Base-by-base conservation (phyloP, 176 grass and related monocot genomes). In the Coix lacrymajobi region DNA sequence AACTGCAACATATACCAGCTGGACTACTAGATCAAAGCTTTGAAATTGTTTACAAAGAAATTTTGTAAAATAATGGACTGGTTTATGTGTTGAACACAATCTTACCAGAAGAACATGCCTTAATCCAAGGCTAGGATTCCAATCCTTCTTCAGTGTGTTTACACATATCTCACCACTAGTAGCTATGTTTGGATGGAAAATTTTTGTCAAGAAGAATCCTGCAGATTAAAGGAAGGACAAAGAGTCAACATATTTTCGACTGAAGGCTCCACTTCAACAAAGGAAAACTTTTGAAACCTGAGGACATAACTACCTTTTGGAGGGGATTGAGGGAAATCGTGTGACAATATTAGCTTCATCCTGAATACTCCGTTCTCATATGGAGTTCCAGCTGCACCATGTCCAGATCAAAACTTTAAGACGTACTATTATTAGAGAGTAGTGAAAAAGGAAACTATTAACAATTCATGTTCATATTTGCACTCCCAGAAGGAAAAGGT, bases 161-260 rank as follows among this genome's bases (percentile, higher is more conserved):
- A 99, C 91, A 90, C 96, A 99, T 73, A 98, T 96, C 85, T 98
- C 93, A 37, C 93, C 96, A 76, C 87, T 89, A 63, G 87, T 91
- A 70, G 96, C 87, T 85, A 98, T 96, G 79, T 98, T 93, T 30
- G 96, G 96, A 88, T 98, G 96, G 73, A 98, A 98, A 75, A 97
- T 92, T 85, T 94, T 94, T 14, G 88, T 94, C 29, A 94, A 46
- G 66, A 94, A 97, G 75, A 89, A 97, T 37, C 95, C 95, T 97
- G 79, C 43, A 89, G n/a, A 78, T 88, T 10, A 80, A 80, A 51
- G 7, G 25, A 8, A 32, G 19, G 19, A 14, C 41, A 51, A 10
- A 36, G 52, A 41, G 40, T 20, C 2, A 83, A 54, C 48, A 79
- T 4, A 43, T 24, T 81, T 81, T 40, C 19, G 8, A 28, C 34